Evolutionary conservation across 257 asterid species (phyloP), one percentile per base, ranked within the genome.

Genomic region (Asclepias syriaca): DNA sequence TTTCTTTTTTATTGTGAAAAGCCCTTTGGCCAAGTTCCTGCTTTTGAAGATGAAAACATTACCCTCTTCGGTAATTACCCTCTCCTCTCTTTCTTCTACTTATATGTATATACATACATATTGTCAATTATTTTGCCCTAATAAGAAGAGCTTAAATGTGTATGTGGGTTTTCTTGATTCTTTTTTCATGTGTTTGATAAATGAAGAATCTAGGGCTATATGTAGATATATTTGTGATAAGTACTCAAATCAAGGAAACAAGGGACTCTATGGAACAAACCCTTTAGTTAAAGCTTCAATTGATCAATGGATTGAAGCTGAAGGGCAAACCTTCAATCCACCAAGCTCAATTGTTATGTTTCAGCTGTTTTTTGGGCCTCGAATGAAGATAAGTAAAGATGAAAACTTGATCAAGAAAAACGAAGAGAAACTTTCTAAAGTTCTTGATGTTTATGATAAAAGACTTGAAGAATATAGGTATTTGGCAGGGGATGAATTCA

Each of bases 1-100:
- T 29, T 29, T 29, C 32, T 29, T 29, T 29, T 29, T 69, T 27
- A 2, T 50, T 69, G 8, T 66, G n/a, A 40, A 60, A 90, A 90
- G 96, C 96, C 98, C 56, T 92, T 92, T 76, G 97, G 96, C 56
- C 96, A 90, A 90, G 97, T 92, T 34, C 97, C 96, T 1, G 96
- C 90, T n/a, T 90, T 79, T 77, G 84, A 92, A 73, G 98, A 90
- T 74, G 96, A 87, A 16, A 83, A 77, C 79, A 82, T 90, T 66
- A 81, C 87, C 54, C 86, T 90, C 60, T 90, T 88, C 39, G 96
- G 98, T 90, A 87, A 78, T 18, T 45, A 34, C 65, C 66, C 37
- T 29, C 27, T 8, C 2, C 34, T 51, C 14, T 51, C 19, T 74
- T 51, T 10, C 15, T 45, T 22, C 19, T 64, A 21, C 12, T 56